Conservation (phyloP, 2,329 filamentous ascomycete genomes). For the Alternaria hordeiaustralica region DNA sequence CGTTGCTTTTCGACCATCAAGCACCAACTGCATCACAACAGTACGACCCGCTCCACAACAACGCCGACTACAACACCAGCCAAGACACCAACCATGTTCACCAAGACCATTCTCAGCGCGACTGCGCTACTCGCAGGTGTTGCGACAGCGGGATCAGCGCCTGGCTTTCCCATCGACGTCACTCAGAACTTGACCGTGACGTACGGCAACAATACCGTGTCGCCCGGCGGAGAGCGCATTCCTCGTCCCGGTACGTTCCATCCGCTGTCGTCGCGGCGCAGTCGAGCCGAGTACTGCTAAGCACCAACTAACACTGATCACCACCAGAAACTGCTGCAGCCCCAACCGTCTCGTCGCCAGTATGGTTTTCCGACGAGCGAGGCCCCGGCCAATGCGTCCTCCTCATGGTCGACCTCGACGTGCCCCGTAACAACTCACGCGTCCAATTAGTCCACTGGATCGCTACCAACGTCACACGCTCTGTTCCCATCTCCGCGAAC, state of each 20-base stretch:
- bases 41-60: neutral
- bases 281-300: neutral
- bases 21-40: neutral
- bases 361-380: constrained; percentile 16
- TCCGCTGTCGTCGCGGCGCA: neutral
- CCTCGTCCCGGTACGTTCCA: constrained; percentile 35
- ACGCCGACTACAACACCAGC: neutral
- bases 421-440: constrained; percentile 40
- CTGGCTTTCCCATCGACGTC: constrained; percentile 38
- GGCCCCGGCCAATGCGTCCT: constrained; percentile 27
- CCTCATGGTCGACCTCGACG: constrained; percentile 43
- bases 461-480: constrained; percentile 32
- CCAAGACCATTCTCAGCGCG: constrained; percentile 15
- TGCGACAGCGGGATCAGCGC: constrained; percentile 32
- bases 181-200: constrained; percentile 27
- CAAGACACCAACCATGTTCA: constrained; percentile 17
- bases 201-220: constrained; percentile 42
- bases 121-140: constrained; percentile 20
- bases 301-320: neutral
- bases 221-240: constrained; percentile 42
- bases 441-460: constrained; percentile 44
- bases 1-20: neutral
- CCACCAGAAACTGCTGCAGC: constrained; percentile 33
- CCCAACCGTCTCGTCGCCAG: constrained; percentile 31
- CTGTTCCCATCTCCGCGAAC: constrained; percentile 1